Conservation (phyloP, 2,329 filamentous ascomycete species). For the Amauroascus verrucosus region DNA sequence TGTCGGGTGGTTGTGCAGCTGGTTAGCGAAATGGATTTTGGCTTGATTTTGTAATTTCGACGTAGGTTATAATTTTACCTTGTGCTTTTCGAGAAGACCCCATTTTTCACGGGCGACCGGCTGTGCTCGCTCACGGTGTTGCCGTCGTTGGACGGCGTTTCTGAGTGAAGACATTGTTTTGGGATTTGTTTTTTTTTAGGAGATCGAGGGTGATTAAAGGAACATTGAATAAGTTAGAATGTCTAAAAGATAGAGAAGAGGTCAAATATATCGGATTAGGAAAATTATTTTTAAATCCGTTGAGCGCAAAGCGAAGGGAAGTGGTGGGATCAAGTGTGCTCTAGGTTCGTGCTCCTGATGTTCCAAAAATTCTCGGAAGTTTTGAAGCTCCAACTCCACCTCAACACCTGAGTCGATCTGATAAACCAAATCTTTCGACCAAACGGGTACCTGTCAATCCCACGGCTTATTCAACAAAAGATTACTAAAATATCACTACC, state of each 20-base stretch:
- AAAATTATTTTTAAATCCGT: not conserved
- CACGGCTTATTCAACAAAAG: not conserved
- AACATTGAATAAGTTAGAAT: not conserved
- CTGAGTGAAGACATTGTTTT: slow-evolving; percentile 47
- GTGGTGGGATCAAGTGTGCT: not conserved
- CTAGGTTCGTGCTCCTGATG: not conserved
- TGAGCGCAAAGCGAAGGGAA: not conserved
- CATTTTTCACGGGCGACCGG: slow-evolving; percentile 72
- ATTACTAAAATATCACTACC: not conserved
- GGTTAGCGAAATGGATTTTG: not conserved
- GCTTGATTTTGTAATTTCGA: not conserved
- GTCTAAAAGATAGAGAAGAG: not conserved
- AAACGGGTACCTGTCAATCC: not conserved
- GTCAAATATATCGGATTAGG: not conserved
- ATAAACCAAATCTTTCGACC: not conserved
- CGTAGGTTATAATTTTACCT: slow-evolving; percentile 41
- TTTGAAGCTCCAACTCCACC: slow-evolving; percentile 6
- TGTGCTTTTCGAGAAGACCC: slow-evolving; percentile 92
- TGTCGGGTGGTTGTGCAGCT: not conserved
- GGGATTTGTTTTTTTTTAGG: not conserved
- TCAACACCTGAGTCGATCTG: not conserved
- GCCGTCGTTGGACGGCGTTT: slow-evolving; percentile 62
- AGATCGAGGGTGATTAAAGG: not conserved
- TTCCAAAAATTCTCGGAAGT: slow-evolving; percentile 6
- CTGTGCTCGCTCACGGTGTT: slow-evolving; percentile 84